A percentile compares a stretch with the other conserved stretches of the same genome.
These are phyloP conservation scores for Colletotrichum simmondsii DNA, from an alignment of 2,329 filamentous ascomycete species.

Conservation along the genomic window DNA sequence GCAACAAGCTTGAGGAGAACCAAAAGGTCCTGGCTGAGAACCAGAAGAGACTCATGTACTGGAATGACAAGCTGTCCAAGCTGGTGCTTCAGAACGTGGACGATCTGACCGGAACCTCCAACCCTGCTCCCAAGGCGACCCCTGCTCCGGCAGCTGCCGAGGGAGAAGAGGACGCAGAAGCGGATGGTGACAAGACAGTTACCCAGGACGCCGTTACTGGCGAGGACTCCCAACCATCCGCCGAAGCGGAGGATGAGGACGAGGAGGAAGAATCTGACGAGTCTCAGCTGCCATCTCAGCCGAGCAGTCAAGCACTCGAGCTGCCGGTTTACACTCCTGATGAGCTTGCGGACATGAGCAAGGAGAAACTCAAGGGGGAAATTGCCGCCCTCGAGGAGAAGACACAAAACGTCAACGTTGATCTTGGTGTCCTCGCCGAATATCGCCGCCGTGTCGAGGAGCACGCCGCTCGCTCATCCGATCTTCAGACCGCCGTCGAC, in stretches of 20 bases:
- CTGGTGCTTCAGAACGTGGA: conserved; percentile 84
- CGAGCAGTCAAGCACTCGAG: conserved; percentile 57
- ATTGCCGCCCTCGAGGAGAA: conserved; percentile 73
- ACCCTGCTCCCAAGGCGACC: conserved; percentile 36
- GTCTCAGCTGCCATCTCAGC: conserved; percentile 37
- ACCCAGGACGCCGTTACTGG: background rate
- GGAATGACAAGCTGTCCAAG: conserved; percentile 90
- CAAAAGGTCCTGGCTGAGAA: conserved; percentile 90
- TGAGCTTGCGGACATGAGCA: conserved; percentile 74
- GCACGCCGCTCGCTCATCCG: conserved; percentile 82
- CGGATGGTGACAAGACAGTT: conserved; percentile 37
- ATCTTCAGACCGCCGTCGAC: conserved; percentile 81
- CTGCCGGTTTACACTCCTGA: conserved; percentile 83
- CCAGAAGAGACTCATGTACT: conserved; percentile 84
- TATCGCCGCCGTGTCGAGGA: conserved; percentile 89
- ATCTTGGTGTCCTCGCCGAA: conserved; percentile 88
- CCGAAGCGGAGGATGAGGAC: conserved; percentile 40
- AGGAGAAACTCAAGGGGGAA: conserved; percentile 69
- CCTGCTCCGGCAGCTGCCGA: conserved; percentile 28
- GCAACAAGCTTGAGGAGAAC: conserved; percentile 96
- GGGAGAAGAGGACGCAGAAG: conserved; percentile 36
- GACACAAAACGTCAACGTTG: conserved; percentile 87
- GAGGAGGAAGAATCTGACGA: conserved; percentile 32
- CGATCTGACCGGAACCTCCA: conserved; percentile 64
- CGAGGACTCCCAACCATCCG: conserved; percentile 34